Evolutionary conservation across 2,329 filamentous ascomycete genomes (phyloP).

Genomic region (Helminthosporium solani): DNA sequence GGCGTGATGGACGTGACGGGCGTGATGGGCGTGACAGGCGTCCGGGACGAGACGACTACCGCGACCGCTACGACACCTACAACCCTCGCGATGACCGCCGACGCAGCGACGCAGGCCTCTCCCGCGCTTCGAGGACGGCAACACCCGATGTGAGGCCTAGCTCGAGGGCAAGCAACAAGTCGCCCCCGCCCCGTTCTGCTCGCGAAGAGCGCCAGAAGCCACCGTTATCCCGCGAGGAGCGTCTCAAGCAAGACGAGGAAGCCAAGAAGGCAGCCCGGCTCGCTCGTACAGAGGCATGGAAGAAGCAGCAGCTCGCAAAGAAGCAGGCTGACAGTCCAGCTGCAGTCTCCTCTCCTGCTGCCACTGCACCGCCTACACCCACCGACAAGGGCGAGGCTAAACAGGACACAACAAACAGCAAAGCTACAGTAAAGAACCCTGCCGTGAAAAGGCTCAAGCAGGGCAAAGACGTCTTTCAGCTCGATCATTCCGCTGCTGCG

Average conservation of each 20-base stretch:
- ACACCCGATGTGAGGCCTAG: conserved; percentile 23
- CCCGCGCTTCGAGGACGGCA: conserved; percentile 71
- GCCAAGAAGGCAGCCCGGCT: conserved; percentile 23
- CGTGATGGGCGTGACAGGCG: conserved; percentile 60
- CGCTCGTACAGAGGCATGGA: conserved; percentile 86
- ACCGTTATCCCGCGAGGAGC: conserved; percentile 42
- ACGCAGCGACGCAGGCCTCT: conserved; percentile 61
- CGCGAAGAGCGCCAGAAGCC: conserved; percentile 60
- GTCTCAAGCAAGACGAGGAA: conserved; percentile 28
- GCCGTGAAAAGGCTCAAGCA: conserved; percentile 69
- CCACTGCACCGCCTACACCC: conserved; percentile 67
- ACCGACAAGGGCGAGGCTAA: conserved; percentile 18
- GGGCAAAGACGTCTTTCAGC: conserved; percentile 39
- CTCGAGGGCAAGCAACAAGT: conserved; percentile 33
- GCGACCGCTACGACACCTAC: conserved; percentile 66
- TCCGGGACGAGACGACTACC: conserved; percentile 5
- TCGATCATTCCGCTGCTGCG: conserved; percentile 33
- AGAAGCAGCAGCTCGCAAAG: conserved; percentile 71
- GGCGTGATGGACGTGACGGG: too few species aligned
- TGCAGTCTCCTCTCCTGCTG: conserved; percentile 53
- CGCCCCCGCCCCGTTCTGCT: conserved; percentile 33
- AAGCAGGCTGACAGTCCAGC: conserved; percentile 64
- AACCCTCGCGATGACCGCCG: conserved; percentile 72
- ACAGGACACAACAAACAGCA: conserved; percentile 63
- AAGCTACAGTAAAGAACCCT: conserved; percentile 85